Evolutionary conservation across 2,329 filamentous ascomycete species (phyloP).

Genomic region (Phyllosticta capitalensis): DNA sequence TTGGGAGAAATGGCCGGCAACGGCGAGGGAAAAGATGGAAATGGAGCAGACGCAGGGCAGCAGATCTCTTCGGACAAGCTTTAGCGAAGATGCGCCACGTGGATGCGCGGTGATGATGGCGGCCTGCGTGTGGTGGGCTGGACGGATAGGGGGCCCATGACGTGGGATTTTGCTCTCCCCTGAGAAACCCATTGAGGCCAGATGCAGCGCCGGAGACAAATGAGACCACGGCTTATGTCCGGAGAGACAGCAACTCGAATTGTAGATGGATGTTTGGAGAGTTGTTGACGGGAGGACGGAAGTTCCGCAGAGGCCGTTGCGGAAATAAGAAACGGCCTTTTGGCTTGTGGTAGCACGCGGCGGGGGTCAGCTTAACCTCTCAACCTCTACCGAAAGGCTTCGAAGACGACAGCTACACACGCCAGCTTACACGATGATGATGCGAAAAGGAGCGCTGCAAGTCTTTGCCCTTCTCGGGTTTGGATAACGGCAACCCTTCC

Average conservation of each 20-base stretch:
- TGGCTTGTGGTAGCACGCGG: too few relatives aligned
- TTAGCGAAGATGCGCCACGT: background rate
- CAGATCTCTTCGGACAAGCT: background rate
- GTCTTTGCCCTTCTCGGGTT: background rate
- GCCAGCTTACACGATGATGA: background rate
- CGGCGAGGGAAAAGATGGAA: background rate
- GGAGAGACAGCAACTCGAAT: too few relatives aligned
- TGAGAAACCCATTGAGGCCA: background rate
- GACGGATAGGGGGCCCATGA: background rate
- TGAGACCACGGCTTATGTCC: background rate
- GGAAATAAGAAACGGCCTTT: background rate
- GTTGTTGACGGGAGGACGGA: background rate
- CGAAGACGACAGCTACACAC: background rate
- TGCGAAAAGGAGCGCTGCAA: background rate
- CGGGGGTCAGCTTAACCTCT: too few relatives aligned
- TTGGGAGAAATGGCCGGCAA: background rate
- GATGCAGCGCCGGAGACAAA: background rate
- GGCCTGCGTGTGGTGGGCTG: background rate
- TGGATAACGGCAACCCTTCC: background rate
- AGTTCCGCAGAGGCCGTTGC: background rate
- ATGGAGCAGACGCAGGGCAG: background rate
- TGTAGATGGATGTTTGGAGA: background rate
- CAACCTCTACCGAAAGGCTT: too few relatives aligned
- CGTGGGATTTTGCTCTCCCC: background rate
- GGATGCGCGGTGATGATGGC: background rate